Conservation (phyloP, 371 early-diverging fungal species). For the Blakeslea trispora region DNA sequence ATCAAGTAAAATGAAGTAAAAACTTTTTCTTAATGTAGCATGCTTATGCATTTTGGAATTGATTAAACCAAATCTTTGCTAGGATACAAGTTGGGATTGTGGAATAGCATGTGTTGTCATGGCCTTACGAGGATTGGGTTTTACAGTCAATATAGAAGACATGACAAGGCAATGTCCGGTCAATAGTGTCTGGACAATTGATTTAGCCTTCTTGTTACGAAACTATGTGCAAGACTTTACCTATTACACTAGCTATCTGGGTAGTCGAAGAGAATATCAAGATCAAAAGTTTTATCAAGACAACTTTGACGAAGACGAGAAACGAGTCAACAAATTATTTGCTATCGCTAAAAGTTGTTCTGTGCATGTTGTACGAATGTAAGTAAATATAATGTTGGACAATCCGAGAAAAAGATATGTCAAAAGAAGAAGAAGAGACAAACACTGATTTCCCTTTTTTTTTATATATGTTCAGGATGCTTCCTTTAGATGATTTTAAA, state of each 20-base stretch:
- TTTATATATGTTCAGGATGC: no score
- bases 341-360: conserved; percentile 69
- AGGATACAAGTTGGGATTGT: conserved; percentile 75
- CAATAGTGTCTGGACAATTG: conserved; percentile 89
- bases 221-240: conserved; percentile 79
- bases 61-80: background rate
- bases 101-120: conserved; percentile 85
- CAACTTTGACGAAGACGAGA: conserved; percentile 70
- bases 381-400: no score
- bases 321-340: conserved; percentile 76
- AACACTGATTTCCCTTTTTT: no score
- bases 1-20: conserved; percentile 25
- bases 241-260: conserved; percentile 83
- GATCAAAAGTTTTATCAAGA: conserved; percentile 71
- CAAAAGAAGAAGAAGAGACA: no score
- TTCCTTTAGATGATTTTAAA: conserved; percentile 77
- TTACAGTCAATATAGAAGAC: conserved; percentile 42
- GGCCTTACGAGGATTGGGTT: conserved; percentile 66
- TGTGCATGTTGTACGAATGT: conserved; percentile 75
- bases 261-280: conserved; percentile 75
- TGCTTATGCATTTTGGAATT: no score
- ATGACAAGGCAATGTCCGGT: conserved; percentile 49
- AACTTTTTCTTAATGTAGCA: no score
- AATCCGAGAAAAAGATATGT: no score
- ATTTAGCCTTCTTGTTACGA: conserved; percentile 76